A percentile compares a stretch with the other conserved stretches of the same genome.
These are phyloP conservation scores for Penstemon eatonii DNA, from an alignment of 257 asterid species.

Conservation along the genomic window DNA sequence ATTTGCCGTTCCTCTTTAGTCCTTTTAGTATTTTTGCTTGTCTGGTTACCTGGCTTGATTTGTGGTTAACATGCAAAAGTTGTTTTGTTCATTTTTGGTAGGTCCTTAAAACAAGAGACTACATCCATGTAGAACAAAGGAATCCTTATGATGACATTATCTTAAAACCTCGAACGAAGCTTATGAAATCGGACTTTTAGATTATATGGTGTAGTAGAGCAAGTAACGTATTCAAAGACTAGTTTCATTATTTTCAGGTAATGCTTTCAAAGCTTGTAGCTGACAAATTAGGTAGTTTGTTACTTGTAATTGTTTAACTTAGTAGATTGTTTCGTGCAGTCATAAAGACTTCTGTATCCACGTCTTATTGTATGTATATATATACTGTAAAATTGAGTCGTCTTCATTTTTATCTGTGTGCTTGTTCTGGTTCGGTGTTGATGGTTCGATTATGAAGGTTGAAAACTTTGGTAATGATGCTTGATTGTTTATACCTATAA, in stretches of 20 bases:
- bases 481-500: not conserved
- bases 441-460: not conserved
- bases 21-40: not conserved
- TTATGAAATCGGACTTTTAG: slow-evolving; percentile 52
- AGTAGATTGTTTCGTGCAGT: slow-evolving; percentile 27
- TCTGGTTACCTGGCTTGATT: not conserved
- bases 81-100: slow-evolving; percentile 18
- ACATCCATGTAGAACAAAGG: slow-evolving; percentile 63
- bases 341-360: slow-evolving; percentile 30
- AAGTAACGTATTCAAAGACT: slow-evolving; percentile 14
- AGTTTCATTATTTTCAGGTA: slow-evolving; percentile 25
- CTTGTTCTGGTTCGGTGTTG: not conserved
- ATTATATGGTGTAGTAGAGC: slow-evolving; percentile 1
- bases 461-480: not conserved
- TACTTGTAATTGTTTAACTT: slow-evolving; percentile 23
- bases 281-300: slow-evolving; percentile 27
- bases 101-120: slow-evolving; percentile 80
- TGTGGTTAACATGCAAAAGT: not conserved
- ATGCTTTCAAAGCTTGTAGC: slow-evolving; percentile 30
- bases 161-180: slow-evolving; percentile 55
- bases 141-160: slow-evolving; percentile 45
- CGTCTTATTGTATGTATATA: slow-evolving; percentile 34
- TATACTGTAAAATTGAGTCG: slow-evolving; percentile 32
- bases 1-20: not conserved
- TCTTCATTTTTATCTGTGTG: not conserved